phyloP scores from a whole-genome alignment of 2,329 filamentous ascomycete species.

The Fusarium piperis region DNA sequence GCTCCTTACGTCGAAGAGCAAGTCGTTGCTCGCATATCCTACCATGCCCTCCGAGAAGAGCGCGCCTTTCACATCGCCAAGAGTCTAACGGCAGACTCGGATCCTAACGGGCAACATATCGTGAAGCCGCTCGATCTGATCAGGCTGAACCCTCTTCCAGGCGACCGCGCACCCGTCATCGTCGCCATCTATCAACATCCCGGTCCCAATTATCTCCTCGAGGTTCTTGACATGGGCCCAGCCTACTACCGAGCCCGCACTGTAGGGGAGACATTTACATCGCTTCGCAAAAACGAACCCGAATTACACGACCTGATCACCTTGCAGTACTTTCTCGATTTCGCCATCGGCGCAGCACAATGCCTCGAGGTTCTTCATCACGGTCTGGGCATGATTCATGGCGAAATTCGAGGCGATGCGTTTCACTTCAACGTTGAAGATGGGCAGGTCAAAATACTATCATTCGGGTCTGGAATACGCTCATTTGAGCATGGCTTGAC shows the following conservation, averaged over 20 bases:
- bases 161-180: slow-evolving; percentile 76
- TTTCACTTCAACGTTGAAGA: slow-evolving; percentile 84
- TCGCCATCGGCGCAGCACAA: slow-evolving; percentile 87
- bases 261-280: slow-evolving; percentile 60
- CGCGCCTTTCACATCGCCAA: slow-evolving; percentile 86
- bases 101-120: slow-evolving; percentile 79
- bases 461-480: slow-evolving; percentile 85
- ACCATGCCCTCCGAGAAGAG: slow-evolving; percentile 84
- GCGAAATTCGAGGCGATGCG: slow-evolving; percentile 88
- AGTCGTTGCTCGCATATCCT: slow-evolving; percentile 84
- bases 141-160: slow-evolving; percentile 72
- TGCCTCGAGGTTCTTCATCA: slow-evolving; percentile 93
- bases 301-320: slow-evolving; percentile 69
- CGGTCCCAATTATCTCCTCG: slow-evolving; percentile 76
- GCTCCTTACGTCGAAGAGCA: slow-evolving; percentile 67
- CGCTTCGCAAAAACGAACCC: slow-evolving; percentile 55
- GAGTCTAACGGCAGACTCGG: slow-evolving; percentile 74
- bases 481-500: slow-evolving; percentile 91
- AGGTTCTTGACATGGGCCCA: slow-evolving; percentile 81
- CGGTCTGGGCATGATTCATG: slow-evolving; percentile 84
- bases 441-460: slow-evolving; percentile 79
- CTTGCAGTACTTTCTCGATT: slow-evolving; percentile 83
- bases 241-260: slow-evolving; percentile 71
- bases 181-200: slow-evolving; percentile 85
- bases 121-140: slow-evolving; percentile 83